These are phyloP conservation scores for Cadophora sp. DNA, from an alignment of 2,329 filamentous ascomycete genomes.

Conservation along the genomic window DNA sequence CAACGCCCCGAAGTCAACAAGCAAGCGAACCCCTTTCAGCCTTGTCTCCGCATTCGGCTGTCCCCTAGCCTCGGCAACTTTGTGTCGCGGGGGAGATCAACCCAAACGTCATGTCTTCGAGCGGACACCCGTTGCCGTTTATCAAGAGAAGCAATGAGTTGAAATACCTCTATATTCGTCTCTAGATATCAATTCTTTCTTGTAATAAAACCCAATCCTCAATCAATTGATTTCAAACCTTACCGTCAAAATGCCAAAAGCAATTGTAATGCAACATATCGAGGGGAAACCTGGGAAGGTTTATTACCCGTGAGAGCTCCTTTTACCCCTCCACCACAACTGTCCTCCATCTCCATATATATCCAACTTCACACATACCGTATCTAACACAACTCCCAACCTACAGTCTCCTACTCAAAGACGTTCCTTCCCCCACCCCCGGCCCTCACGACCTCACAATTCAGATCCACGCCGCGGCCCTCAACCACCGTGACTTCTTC, in stretches of 20 bases:
- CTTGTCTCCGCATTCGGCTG: conserved; percentile 9
- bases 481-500: conserved; percentile 97
- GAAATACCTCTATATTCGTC: conserved; percentile 5
- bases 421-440: conserved; percentile 67
- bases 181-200: not conserved
- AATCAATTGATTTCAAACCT: conserved; percentile 10
- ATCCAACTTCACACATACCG: not conserved
- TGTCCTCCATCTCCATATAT: not conserved
- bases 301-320: conserved; percentile 82
- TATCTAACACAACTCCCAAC: conserved; percentile 34
- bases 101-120: conserved; percentile 14
- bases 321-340: conserved; percentile 35
- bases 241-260: conserved; percentile 39
- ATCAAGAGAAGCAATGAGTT: conserved; percentile 8
- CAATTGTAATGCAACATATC: conserved; percentile 61
- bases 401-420: conserved; percentile 59
- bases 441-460: conserved; percentile 75
- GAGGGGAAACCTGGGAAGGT: conserved; percentile 86
- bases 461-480: conserved; percentile 76
- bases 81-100: not conserved
- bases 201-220: too few relatives aligned
- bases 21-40: conserved; percentile 2
- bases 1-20: not conserved
- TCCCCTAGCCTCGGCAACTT: conserved; percentile 17
- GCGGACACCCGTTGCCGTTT: not conserved